A percentile compares a stretch with the other conserved stretches of the same genome.
phyloP scores from a whole-genome alignment of 495 filamentous ascomycete species.

The Staphylotrichum longicolle region DNA sequence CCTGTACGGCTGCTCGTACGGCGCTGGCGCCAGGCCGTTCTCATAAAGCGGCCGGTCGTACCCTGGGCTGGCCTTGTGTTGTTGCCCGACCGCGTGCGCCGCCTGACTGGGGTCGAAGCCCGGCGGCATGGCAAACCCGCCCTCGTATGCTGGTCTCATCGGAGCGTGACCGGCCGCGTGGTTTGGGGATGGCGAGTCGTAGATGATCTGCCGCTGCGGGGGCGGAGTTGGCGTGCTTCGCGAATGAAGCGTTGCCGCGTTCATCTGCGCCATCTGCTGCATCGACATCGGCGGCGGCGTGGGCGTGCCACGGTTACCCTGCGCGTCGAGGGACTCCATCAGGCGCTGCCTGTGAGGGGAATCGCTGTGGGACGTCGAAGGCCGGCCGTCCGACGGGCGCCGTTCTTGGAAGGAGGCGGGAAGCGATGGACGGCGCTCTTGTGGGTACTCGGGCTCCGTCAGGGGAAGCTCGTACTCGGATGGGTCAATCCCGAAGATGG shows the following conservation, averaged over 20 bases:
- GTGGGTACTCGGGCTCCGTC: constrained; percentile 24
- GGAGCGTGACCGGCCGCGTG: constrained; percentile 29
- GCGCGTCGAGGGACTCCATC: constrained; percentile 39
- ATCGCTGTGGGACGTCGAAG: constrained; percentile 43
- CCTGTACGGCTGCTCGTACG: constrained; percentile 45
- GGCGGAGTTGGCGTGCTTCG: constrained; percentile 45
- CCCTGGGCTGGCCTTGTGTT: constrained; percentile 26
- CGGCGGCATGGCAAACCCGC: constrained; percentile 28
- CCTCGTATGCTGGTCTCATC: constrained; percentile 45
- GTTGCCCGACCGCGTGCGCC: background rate
- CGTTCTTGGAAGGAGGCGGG: constrained; percentile 33
- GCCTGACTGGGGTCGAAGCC: background rate
- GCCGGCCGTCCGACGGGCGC: constrained; percentile 36
- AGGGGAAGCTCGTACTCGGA: constrained; percentile 54
- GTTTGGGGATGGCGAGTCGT: constrained; percentile 37
- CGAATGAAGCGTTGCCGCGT: constrained; percentile 34
- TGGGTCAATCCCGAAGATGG: constrained; percentile 74
- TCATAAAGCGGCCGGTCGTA: constrained; percentile 48
- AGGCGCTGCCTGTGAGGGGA: constrained; percentile 48
- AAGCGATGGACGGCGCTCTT: constrained; percentile 30
- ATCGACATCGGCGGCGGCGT: constrained; percentile 43
- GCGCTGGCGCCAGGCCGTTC: constrained; percentile 38
- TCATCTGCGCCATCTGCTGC: constrained; percentile 38
- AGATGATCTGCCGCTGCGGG: constrained; percentile 38
- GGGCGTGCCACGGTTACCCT: constrained; percentile 40